Evolutionary conservation across 805 yeast species (phyloP).

Genomic region (Debaryomyces maramus): DNA sequence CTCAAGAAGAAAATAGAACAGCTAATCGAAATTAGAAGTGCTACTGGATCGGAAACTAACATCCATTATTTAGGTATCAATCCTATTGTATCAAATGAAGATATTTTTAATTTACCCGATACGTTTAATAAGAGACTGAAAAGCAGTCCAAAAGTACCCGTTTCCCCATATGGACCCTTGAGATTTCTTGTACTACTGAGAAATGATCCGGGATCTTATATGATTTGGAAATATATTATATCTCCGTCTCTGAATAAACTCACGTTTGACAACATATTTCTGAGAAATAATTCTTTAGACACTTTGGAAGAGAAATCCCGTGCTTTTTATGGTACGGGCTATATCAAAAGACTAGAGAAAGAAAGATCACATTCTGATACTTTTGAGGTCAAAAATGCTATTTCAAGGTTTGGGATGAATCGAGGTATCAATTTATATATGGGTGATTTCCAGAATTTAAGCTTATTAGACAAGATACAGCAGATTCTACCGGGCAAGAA

Average conservation of each 20-base stretch:
- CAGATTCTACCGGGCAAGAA: not conserved
- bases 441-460: not conserved
- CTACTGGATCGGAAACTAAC: not conserved
- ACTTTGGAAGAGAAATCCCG: slow-evolving; percentile 3
- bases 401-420: slow-evolving; percentile 5
- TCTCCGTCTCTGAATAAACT: not conserved
- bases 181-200: not conserved
- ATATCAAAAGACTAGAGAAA: slow-evolving; percentile 5
- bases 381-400: not conserved
- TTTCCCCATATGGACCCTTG: not conserved
- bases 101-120: slow-evolving; percentile 5
- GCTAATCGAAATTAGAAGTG: too few species aligned
- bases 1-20: too few species aligned
- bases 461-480: not conserved
- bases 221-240: not conserved
- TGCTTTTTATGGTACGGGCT: slow-evolving; percentile 3
- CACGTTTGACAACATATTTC: not conserved
- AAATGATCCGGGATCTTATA: not conserved
- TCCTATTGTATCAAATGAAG: slow-evolving; percentile 4
- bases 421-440: not conserved
- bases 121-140: not conserved
- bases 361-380: not conserved
- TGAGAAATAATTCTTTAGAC: not conserved
- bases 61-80: slow-evolving; percentile 1
- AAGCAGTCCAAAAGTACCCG: not conserved